Percentiles rank a stretch among this genome's conserved stretches.
phyloP scores from a whole-genome alignment of 768 basidiomycete genomes.

The Calvatia gigantea region DNA sequence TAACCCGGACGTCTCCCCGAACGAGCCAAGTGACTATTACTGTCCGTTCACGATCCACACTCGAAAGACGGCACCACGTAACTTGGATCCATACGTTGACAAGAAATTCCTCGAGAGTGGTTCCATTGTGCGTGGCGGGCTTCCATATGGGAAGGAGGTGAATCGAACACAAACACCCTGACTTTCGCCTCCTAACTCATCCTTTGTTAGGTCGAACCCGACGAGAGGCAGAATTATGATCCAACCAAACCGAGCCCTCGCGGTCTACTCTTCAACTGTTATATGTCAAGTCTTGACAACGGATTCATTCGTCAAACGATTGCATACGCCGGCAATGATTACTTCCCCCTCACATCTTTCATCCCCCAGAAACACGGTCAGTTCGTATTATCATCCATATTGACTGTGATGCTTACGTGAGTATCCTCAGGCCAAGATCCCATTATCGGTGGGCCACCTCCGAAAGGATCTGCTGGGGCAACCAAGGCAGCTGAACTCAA shows the following conservation, averaged over 20 bases:
- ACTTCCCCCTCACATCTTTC: conserved; percentile 8
- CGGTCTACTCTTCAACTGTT: conserved; percentile 30
- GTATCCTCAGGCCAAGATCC: conserved; percentile 15
- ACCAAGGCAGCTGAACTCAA: no score
- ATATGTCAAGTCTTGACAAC: conserved; percentile 29
- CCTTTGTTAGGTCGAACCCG: not conserved
- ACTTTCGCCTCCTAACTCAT: not conserved
- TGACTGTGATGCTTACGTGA: not conserved
- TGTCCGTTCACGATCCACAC: not conserved
- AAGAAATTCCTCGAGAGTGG: not conserved
- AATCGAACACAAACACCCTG: not conserved
- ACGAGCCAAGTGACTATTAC: not conserved
- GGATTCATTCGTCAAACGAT: conserved; percentile 24
- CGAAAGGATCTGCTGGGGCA: no score
- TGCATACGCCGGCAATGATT: conserved; percentile 8
- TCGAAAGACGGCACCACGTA: not conserved
- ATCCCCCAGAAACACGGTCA: conserved; percentile 13
- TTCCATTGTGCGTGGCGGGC: not conserved
- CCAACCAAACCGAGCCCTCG: not conserved
- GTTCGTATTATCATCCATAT: not conserved
- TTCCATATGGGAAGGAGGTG: not conserved
- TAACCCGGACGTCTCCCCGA: conserved; percentile 8
- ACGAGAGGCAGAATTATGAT: not conserved
- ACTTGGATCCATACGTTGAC: not conserved
- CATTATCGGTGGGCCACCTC: conserved; percentile 14